Base-by-base conservation (phyloP, 2,329 filamentous ascomycete genomes). In the Eurotiales sp. region DNA sequence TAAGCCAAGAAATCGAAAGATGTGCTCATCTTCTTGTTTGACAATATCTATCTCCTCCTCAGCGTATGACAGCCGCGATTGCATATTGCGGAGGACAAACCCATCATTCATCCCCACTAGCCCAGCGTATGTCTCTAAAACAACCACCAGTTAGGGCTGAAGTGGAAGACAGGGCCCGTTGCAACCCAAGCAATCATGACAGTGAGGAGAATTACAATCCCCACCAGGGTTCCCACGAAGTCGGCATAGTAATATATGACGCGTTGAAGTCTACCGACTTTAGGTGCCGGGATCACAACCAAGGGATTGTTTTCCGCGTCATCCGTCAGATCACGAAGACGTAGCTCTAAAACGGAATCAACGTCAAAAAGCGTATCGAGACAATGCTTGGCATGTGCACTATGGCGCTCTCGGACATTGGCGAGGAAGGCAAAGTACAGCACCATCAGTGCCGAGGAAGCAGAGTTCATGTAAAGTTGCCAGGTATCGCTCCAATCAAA, bases 91-190 rank as follows among this genome's bases (percentile, higher is more conserved):
- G 11, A 77, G 64, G 12, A 77, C 65, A 52, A 77, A 77, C 22
- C 71, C 69, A 55, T 76, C 73, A 27, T 71, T 64, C 45, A 76
- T 64, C 2, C 74, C 74, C 41, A 77, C 64, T 4, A 77, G 64
- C 2, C 74, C 74, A 0, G 74, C 72, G 55, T 76, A 77, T 0
- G 74, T 77, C 11, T 74, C 74, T 43, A 77, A 14, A 76, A 64
- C 0, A 77, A 66, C 68, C 71, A 76, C 74, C 74, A 77, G 59
- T 72, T 76, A 51, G 64, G 59, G 51, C 68, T 64, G 56, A 72
- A 77, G 2, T 64, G 40, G 51, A 77, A 64, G 3, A 63, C 40
- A 3, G 68, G 68, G 1, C 73, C 73, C 8, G 74, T 61, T 4
- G 64, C 58, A 8, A 71, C 46, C 73, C 74, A 77, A 2, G 61